These are phyloP conservation scores for Dichomitus squalens DNA, from an alignment of 1,284 basidiomycete genomes.

Conservation along the genomic window DNA sequence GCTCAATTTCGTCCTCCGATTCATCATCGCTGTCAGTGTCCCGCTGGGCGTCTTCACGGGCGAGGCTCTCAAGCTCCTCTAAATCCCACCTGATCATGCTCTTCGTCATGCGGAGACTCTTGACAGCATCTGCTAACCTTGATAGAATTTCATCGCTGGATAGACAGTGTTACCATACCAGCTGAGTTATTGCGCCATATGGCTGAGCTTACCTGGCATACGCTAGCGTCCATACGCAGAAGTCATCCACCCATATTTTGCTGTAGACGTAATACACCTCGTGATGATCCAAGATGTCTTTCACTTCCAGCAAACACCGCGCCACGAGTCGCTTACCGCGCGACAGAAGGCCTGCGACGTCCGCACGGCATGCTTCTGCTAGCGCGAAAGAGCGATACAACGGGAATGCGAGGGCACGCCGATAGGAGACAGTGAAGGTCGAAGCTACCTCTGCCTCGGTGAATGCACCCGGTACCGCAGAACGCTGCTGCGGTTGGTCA, in stretches of 20 bases:
- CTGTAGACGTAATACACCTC: conserved; percentile 83
- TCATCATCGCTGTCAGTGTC: conserved; percentile 40
- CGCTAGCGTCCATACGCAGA: conserved; percentile 72
- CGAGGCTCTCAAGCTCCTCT: conserved; percentile 61
- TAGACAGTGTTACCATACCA: conserved; percentile 5
- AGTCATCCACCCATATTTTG: conserved; percentile 82
- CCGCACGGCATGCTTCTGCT: conserved; percentile 64
- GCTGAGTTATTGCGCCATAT: not conserved
- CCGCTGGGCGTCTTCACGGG: conserved; percentile 36
- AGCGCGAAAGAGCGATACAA: conserved; percentile 75
- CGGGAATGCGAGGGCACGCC: conserved; percentile 73
- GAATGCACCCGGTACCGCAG: conserved; percentile 33
- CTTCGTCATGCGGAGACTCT: conserved; percentile 50
- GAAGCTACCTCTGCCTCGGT: conserved; percentile 49
- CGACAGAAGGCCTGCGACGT: conserved; percentile 59
- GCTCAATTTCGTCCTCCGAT: conserved; percentile 37
- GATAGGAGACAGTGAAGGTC: conserved; percentile 63
- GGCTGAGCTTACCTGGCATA: conserved; percentile 52
- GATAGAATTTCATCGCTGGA: conserved; percentile 58
- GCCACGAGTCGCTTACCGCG: conserved; percentile 62
- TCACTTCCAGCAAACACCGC: conserved; percentile 68
- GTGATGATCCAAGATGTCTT: conserved; percentile 72
- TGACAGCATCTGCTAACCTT: conserved; percentile 47
- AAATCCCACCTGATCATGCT: conserved; percentile 66
- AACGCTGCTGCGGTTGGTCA: conserved; percentile 22